Evolutionary conservation across 495 filamentous ascomycete genomes (phyloP).

Genomic region (Extremus antarcticus): DNA sequence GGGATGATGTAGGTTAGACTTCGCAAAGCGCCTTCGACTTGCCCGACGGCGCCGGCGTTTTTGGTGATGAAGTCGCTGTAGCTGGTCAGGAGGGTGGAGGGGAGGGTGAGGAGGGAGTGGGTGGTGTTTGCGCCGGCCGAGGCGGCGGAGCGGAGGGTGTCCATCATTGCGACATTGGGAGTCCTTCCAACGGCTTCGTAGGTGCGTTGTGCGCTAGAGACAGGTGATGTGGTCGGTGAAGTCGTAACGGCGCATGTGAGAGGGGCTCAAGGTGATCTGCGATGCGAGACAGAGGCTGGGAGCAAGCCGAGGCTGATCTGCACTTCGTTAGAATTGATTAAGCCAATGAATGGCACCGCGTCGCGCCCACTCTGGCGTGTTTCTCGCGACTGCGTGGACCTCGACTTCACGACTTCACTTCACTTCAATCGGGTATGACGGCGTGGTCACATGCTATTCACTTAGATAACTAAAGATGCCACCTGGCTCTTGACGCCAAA

Average conservation of each 20-base stretch:
- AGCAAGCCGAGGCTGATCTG: background rate
- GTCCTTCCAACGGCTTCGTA: too few relatives aligned
- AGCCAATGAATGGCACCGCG: background rate
- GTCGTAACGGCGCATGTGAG: too few relatives aligned
- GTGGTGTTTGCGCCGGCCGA: conserved; percentile 8
- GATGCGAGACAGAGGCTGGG: background rate
- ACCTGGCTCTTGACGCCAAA: too few relatives aligned
- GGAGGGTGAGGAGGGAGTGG: conserved; percentile 29
- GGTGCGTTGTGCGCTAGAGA: background rate
- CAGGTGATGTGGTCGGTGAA: background rate
- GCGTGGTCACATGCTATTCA: too few relatives aligned
- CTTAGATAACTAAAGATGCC: too few relatives aligned
- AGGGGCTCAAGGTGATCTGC: too few relatives aligned
- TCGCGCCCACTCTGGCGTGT: too few relatives aligned
- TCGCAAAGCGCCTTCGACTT: conserved; percentile 85
- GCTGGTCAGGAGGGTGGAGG: conserved; percentile 63
- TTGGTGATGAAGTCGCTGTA: conserved; percentile 91
- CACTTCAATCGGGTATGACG: too few relatives aligned
- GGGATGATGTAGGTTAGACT: conserved; percentile 93
- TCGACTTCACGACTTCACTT: too few relatives aligned
- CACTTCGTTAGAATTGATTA: background rate
- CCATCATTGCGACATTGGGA: conserved; percentile 6
- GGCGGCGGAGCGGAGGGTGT: conserved; percentile 3
- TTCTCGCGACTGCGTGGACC: too few relatives aligned
- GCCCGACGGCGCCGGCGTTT: conserved; percentile 80